These are phyloP conservation scores for Neurospora sp. DNA, from an alignment of 2,329 filamentous ascomycete genomes.

Conservation along the genomic window DNA sequence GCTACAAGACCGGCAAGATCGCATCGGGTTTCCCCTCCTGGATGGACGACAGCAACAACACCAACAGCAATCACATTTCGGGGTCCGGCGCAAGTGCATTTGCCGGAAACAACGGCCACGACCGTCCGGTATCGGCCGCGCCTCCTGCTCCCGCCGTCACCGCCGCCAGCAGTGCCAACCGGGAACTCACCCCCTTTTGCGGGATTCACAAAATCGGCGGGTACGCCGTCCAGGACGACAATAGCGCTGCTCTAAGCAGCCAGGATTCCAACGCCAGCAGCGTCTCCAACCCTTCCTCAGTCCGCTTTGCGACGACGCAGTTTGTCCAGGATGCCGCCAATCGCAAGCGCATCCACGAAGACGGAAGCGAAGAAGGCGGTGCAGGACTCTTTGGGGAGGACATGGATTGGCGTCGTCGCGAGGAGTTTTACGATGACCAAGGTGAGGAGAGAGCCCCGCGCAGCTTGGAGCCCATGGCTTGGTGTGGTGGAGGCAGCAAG, in stretches of 20 bases:
- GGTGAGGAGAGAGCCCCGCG: conserved; percentile 29
- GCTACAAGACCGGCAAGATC: conserved; percentile 67
- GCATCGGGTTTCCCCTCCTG: conserved; percentile 44
- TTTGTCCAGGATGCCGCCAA: conserved; percentile 11
- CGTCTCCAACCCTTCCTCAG: conserved; percentile 13
- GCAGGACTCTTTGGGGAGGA: neutral
- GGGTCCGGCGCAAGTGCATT: conserved; percentile 6
- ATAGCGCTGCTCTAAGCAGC: conserved; percentile 36
- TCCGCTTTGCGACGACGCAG: conserved; percentile 5
- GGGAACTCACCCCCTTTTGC: conserved; percentile 71
- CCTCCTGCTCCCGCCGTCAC: conserved; percentile 1
- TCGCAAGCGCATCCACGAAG: conserved; percentile 39
- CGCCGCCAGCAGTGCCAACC: conserved; percentile 24
- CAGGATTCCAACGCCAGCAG: conserved; percentile 41
- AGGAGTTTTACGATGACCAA: neutral
- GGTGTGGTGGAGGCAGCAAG: conserved; percentile 11
- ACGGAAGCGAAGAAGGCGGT: conserved; percentile 26
- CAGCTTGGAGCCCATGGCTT: conserved; percentile 27
- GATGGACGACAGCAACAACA: conserved; percentile 23
- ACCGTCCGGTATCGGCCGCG: conserved; percentile 14
- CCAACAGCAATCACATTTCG: conserved; percentile 7
- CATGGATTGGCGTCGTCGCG: neutral
- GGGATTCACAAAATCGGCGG: conserved; percentile 70
- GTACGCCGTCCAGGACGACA: conserved; percentile 41
- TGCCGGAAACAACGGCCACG: conserved; percentile 1